A percentile compares a stretch with the other conserved stretches of the same genome.
These are phyloP conservation scores for Huntiella savannae DNA, from an alignment of 2,329 filamentous ascomycete species.

Conservation along the genomic window DNA sequence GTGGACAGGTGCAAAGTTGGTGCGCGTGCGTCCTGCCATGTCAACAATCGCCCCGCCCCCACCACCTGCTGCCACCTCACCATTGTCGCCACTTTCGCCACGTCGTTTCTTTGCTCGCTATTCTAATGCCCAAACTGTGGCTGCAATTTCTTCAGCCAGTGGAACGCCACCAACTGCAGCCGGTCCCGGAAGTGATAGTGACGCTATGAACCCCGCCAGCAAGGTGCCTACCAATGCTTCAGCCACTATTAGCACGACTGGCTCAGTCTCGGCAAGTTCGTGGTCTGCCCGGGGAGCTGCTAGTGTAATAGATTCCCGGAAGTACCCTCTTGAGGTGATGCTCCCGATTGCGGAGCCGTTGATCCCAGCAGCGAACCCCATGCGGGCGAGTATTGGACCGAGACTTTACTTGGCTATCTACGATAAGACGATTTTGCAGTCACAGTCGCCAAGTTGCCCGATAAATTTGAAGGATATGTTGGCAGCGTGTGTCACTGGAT, in stretches of 20 bases:
- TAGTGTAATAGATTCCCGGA: not conserved
- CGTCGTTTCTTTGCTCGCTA: slow-evolving; percentile 32
- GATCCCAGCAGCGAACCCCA: slow-evolving; percentile 52
- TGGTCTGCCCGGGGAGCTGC: not conserved
- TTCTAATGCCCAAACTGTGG: slow-evolving; percentile 20
- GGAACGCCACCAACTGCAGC: slow-evolving; percentile 11
- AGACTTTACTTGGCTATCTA: slow-evolving; percentile 66
- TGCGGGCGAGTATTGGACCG: slow-evolving; percentile 59
- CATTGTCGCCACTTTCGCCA: slow-evolving; percentile 24
- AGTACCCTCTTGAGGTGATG: slow-evolving; percentile 38
- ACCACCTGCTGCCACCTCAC: slow-evolving; percentile 16
- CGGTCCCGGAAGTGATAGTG: slow-evolving; percentile 14
- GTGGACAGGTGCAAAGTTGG: slow-evolving; percentile 62
- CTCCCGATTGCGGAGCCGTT: slow-evolving; percentile 57
- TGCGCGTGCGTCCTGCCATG: slow-evolving; percentile 30
- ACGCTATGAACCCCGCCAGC: slow-evolving; percentile 21
- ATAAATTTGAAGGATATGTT: slow-evolving; percentile 74
- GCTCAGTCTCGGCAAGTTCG: not conserved
- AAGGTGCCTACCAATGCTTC: slow-evolving; percentile 14
- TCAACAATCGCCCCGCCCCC: slow-evolving; percentile 18
- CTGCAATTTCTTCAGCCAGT: slow-evolving; percentile 19
- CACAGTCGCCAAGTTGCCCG: slow-evolving; percentile 65
- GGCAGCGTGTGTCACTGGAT: slow-evolving; percentile 64
- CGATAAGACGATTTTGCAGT: slow-evolving; percentile 68
- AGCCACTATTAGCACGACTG: slow-evolving; percentile 18